Evolutionary conservation across 1,139 yeast genomes (phyloP), one percentile per base, ranked within the genome.

Genomic region (Hemisphaericaspora lyxosophila): DNA sequence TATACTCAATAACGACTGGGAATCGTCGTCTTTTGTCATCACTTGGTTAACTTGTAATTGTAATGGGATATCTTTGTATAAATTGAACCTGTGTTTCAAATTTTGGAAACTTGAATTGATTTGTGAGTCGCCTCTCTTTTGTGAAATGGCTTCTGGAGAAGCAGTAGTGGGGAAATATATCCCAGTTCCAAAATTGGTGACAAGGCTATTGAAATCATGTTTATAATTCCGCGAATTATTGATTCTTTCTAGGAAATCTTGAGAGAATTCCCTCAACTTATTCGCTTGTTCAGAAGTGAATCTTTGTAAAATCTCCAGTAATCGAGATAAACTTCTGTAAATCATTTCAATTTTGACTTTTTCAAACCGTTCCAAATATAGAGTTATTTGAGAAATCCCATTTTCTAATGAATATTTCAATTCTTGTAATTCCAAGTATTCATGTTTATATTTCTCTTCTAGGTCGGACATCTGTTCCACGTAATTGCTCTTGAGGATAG

Each of bases 21-120:
- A 11, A 23, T 29, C 36, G 9, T 27, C 31, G 8, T 46, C 48
- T 4, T 45, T 55, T 16, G 42, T 44, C 18, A 45, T 50, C 2
- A 51, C 35, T 11, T 49, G 51, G 5, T 44, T 37, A 7, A 60
- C 28, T 27, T 53, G 57, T 4, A 63, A 46, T 35, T 71, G 77
- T 18, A 71, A 55, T 12, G 73, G 70, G 30, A 71, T 55, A 44
- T 72, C 78, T 39, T 66, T 67, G 48, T 51, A 71, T 17, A 71
- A 48, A 43, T 72, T 69, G 48, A 70, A 72, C 38, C 61, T 63
- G 24, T 56, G 53, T 39, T 59, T 64, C 42, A 72, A 53, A 47
- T 66, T 69, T 41, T 72, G 78, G 41, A 60, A 68, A 18, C 13
- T 12, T 18, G 20, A 18, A 37, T 59, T 57, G 32, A 59, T 60